Conservation (phyloP, 2,329 filamentous ascomycete genomes). For the Sporothrix phasma region DNA sequence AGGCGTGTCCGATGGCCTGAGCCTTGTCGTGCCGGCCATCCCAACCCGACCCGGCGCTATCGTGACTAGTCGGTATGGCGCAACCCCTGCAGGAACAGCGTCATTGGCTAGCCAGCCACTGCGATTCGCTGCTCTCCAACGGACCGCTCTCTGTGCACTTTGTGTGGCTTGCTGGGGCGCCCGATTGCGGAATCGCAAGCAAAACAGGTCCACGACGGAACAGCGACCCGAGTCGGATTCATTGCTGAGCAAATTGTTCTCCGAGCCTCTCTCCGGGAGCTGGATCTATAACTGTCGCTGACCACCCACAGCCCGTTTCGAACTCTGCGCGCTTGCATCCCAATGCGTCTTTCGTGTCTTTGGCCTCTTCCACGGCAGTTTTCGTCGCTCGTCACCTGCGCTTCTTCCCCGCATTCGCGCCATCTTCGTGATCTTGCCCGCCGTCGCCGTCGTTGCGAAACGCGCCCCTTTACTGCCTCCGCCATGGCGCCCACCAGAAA, state of each 20-base stretch:
- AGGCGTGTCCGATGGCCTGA: background rate
- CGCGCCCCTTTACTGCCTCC: background rate
- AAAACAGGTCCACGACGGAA: background rate
- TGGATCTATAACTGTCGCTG: background rate
- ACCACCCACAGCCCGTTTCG: background rate
- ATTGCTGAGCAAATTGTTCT: too few species aligned
- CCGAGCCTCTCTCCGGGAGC: background rate
- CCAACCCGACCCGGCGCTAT: background rate
- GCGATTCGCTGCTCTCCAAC: conserved; percentile 5
- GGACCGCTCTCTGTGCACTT: background rate
- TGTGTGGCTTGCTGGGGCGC: background rate
- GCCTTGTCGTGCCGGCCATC: background rate
- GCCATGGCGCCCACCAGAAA: conserved; percentile 21
- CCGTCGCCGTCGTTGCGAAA: too few species aligned
- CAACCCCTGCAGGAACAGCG: conserved; percentile 6
- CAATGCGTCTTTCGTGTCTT: conserved; percentile 5
- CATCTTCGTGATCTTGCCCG: too few species aligned
- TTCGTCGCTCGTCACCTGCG: background rate
- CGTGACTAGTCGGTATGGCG: conserved; percentile 6
- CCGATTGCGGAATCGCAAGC: background rate
- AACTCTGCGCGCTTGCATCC: background rate
- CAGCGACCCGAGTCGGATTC: background rate
- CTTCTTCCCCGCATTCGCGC: background rate
- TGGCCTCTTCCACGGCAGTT: background rate
- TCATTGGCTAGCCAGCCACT: background rate